phyloP scores from a whole-genome alignment of 2,329 filamentous ascomycete genomes.

The Xylariaceae sp. region DNA sequence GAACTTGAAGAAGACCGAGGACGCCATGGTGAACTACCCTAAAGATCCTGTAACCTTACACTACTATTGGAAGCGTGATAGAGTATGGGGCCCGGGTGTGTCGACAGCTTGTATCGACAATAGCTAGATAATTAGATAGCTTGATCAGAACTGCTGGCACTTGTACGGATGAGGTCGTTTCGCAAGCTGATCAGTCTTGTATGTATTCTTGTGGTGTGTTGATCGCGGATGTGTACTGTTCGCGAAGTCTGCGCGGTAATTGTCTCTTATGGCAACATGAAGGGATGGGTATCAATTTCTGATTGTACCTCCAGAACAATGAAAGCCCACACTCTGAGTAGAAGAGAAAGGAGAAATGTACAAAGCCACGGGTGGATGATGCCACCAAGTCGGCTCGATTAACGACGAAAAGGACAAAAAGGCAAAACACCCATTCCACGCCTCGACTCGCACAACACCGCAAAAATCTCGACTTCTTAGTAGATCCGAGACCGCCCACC shows the following conservation, averaged over 20 bases:
- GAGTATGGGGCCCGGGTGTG: not conserved
- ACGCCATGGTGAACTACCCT: slow-evolving; percentile 64
- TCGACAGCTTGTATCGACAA: slow-evolving; percentile 12
- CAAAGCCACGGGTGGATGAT: slow-evolving; percentile 33
- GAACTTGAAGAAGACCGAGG: slow-evolving; percentile 99
- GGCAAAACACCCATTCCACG: slow-evolving; percentile 27
- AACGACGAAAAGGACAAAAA: slow-evolving; percentile 26
- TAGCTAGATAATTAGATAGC: slow-evolving; percentile 11
- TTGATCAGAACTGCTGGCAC: slow-evolving; percentile 16
- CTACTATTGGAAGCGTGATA: slow-evolving; percentile 10
- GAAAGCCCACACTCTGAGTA: slow-evolving; percentile 27
- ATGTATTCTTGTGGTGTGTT: slow-evolving; percentile 20
- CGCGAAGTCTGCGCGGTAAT: slow-evolving; percentile 24
- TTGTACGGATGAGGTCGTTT: slow-evolving; percentile 21
- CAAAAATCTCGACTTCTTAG: slow-evolving; percentile 29
- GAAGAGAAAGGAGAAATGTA: slow-evolving; percentile 33
- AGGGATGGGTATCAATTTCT: slow-evolving; percentile 36
- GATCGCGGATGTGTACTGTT: slow-evolving; percentile 20
- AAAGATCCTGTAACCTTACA: slow-evolving; percentile 22
- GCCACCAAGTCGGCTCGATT: slow-evolving; percentile 31
- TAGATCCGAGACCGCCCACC: slow-evolving; percentile 30
- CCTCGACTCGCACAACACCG: slow-evolving; percentile 26
- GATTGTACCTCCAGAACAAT: slow-evolving; percentile 36
- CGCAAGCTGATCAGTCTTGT: slow-evolving; percentile 20
- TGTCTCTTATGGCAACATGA: slow-evolving; percentile 32